Conservation (phyloP, 345 rosid genomes). For the Arabis alpina region DNA sequence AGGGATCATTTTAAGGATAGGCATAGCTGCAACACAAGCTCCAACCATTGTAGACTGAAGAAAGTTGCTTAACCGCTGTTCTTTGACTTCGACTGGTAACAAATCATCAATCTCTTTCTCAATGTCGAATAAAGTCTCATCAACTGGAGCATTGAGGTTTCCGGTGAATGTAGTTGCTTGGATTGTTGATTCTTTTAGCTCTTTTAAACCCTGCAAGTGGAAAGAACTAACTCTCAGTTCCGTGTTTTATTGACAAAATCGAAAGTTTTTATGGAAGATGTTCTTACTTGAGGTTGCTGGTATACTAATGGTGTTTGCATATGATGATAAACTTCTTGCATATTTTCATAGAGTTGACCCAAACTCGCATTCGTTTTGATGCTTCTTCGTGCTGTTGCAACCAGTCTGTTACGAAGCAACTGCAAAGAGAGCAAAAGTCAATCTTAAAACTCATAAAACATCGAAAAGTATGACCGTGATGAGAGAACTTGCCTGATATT, state of each 20-base stretch:
- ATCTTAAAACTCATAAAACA: constrained; percentile 3
- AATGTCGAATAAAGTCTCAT: constrained; percentile 78
- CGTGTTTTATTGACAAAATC: background rate
- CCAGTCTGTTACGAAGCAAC: constrained; percentile 84
- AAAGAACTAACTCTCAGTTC: background rate
- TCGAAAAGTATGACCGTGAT: background rate
- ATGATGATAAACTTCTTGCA: constrained; percentile 81
- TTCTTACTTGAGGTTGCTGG: constrained; percentile 57
- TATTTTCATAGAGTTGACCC: constrained; percentile 77
- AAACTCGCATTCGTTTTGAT: constrained; percentile 73
- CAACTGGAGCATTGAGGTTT: constrained; percentile 80
- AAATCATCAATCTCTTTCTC: constrained; percentile 87
- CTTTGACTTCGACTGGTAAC: constrained; percentile 90
- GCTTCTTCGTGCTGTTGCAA: constrained; percentile 65
- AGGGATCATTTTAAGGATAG: constrained; percentile 87
- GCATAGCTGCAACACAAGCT: constrained; percentile 93
- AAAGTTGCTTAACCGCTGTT: constrained; percentile 91
- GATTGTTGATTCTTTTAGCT: constrained; percentile 85
- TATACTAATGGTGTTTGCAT: constrained; percentile 90
- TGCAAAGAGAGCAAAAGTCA: constrained; percentile 40
- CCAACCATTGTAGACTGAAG: constrained; percentile 91
- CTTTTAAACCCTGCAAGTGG: constrained; percentile 72
- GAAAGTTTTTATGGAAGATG: background rate
- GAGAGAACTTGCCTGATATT: constrained; percentile 69
- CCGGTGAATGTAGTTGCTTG: constrained; percentile 80